Base-by-base conservation (phyloP, 1,284 basidiomycete genomes). In the Tausonia pullulans region DNA sequence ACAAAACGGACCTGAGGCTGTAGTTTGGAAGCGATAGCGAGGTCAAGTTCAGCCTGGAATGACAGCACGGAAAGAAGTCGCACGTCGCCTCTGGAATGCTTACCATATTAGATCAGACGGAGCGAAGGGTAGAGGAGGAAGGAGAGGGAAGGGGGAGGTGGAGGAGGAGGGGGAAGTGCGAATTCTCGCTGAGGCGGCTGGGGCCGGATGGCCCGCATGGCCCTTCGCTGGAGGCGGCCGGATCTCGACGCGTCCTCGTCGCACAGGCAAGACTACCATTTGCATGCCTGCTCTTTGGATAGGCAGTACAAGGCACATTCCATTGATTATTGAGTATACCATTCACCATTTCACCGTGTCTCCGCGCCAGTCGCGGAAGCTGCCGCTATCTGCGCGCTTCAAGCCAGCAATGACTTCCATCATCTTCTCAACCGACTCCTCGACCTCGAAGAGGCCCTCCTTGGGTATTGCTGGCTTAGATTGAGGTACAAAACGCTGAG, bases 341-440 rank as follows among this genome's bases (percentile, higher is more conserved):
- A 27, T 27, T 27, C 27, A 27, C 27, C 27, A 27, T 27, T 27
- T 1, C 27, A 27, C 27, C 27, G 27, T 27, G 27, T 27, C 27
- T 27, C 27, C 27, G 27, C 27, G 27, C 27, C 27, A 27, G 27
- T 27, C 27, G 27, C 27, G 27, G 27, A 27, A 27, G 27, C 27
- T 27, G 27, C 27, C 27, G 58, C 61, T 68, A 39, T 67, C 68
- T 11, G 56, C 67, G 49, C 70, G 58, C 46, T 62, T 64, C 0
- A 71, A 68, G 72, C 68, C 77, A 50, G 74, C 75, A 55, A 89
- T 81, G 9, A 88, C 81, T 27, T 79, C 73, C 3, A 81, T 77
- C 60, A 90, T 71, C 67, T 80, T 82, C 63, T 78, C 75, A 0
- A 86, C 83, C 0, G 85, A 82, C 58, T 83, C 79, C 46, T 82